A percentile compares a stretch with the other conserved stretches of the same genome.
These are phyloP conservation scores for Halophytophthora batemanensis DNA, from an alignment of 352 stramenopile genomes.

Conservation along the genomic window DNA sequence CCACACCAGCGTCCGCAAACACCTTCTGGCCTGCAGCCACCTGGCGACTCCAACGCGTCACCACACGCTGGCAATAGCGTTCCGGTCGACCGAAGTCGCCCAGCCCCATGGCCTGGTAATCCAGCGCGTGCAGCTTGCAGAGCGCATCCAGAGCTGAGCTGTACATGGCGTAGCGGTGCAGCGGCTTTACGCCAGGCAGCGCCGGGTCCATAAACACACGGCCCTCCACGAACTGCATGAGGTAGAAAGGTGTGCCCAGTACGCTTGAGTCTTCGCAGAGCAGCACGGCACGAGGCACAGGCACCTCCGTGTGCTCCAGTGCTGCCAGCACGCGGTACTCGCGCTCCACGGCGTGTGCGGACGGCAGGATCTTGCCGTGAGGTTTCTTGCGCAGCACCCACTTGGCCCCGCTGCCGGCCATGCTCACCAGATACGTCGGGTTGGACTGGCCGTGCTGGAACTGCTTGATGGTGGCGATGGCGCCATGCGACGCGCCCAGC, in stretches of 20 bases:
- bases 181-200: constrained; percentile 54
- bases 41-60: constrained; percentile 71
- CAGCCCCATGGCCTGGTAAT: constrained; percentile 57
- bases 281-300: constrained; percentile 56
- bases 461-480: constrained; percentile 62
- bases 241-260: constrained; percentile 75
- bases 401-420: constrained; percentile 44
- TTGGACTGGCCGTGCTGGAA: constrained; percentile 88
- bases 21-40: constrained; percentile 45
- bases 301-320: constrained; percentile 65
- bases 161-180: constrained; percentile 84
- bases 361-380: constrained; percentile 71
- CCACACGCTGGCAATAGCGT: constrained; percentile 72
- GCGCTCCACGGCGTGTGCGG: constrained; percentile 76
- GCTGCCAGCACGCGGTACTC: constrained; percentile 73
- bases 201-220: constrained; percentile 74
- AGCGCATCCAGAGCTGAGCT: constrained; percentile 65
- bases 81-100: constrained; percentile 56
- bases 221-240: constrained; percentile 79
- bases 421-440: constrained; percentile 81
- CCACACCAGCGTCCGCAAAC: constrained; percentile 46
- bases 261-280: constrained; percentile 62
- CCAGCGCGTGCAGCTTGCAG: constrained; percentile 58
- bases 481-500: constrained; percentile 48
- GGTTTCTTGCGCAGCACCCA: constrained; percentile 87